Evolutionary conservation across 345 rosid species (phyloP).

Genomic region (Camelina neglecta): DNA sequence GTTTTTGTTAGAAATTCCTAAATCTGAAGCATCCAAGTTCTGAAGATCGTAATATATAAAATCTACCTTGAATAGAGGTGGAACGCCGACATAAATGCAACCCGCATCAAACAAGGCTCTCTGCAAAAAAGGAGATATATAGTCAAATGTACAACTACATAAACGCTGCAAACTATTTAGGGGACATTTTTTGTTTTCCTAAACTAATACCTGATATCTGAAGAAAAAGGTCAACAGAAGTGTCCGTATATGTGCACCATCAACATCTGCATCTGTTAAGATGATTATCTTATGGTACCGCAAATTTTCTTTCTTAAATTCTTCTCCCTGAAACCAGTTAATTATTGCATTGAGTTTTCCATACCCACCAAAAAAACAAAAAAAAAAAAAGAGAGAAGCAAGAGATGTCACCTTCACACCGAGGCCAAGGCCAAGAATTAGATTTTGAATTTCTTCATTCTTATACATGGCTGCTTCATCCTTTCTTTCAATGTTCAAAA

Average conservation of each 20-base stretch:
- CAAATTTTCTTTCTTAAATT: constrained; percentile 76
- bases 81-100: constrained; percentile 96
- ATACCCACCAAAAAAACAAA: background rate
- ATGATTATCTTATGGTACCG: constrained; percentile 97
- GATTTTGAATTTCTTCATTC: constrained; percentile 96
- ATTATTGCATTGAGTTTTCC: constrained; percentile 21
- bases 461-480: constrained; percentile 99
- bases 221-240: constrained; percentile 91
- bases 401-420: constrained; percentile 78
- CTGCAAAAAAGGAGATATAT: constrained; percentile 50
- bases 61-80: constrained; percentile 92
- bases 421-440: constrained; percentile 93
- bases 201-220: constrained; percentile 85
- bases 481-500: constrained; percentile 88
- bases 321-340: constrained; percentile 76
- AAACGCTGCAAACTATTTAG: background rate
- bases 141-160: constrained; percentile 34
- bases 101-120: constrained; percentile 89
- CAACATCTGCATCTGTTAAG: constrained; percentile 99
- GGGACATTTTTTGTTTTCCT: background rate
- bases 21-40: constrained; percentile 14
- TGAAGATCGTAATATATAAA: constrained; percentile 24
- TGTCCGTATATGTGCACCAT: constrained; percentile 98
- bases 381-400: constrained; percentile 10
- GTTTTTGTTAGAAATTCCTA: constrained; percentile 21